Conservation (phyloP, 139 green algal species). For the Closterium sp. region DNA sequence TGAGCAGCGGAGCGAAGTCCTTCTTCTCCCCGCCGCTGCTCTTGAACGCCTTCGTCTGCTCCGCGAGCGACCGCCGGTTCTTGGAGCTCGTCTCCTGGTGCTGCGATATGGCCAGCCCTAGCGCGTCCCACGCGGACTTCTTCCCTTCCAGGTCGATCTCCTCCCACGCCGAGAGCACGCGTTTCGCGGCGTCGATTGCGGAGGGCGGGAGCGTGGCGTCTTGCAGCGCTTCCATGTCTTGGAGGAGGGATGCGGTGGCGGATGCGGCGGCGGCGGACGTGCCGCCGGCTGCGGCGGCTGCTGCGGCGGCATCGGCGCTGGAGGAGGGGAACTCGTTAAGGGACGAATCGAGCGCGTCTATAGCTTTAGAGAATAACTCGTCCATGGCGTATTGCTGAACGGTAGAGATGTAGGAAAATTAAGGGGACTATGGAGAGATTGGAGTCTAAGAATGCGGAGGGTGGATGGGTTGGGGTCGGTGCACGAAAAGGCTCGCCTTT, state of each 20-base stretch:
- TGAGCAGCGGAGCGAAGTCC: slow-evolving; percentile 69
- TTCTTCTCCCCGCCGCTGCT: not conserved
- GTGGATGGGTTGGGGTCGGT: not conserved
- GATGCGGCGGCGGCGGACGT: not conserved
- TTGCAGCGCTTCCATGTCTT: not conserved
- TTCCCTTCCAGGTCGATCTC: slow-evolving; percentile 71
- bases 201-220: slow-evolving; percentile 8
- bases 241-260: not conserved
- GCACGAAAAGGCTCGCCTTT: not conserved
- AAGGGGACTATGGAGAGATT: not conserved
- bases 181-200: slow-evolving; percentile 7
- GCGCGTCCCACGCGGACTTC: slow-evolving; percentile 71
- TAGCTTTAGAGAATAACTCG: slow-evolving; percentile 27
- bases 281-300: not conserved
- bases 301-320: not conserved
- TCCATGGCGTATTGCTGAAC: slow-evolving; percentile 21
- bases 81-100: slow-evolving; percentile 71
- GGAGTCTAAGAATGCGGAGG: not conserved
- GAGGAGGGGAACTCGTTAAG: slow-evolving; percentile 42
- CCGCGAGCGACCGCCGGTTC: slow-evolving; percentile 59
- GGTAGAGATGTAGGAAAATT: not conserved
- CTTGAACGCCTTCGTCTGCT: slow-evolving; percentile 59
- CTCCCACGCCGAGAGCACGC: slow-evolving; percentile 40
- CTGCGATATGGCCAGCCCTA: slow-evolving; percentile 72
- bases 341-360: slow-evolving; percentile 30